A percentile compares a stretch with the other conserved stretches of the same genome.
Conservation (phyloP, 495 filamentous ascomycete species). For the Penicillium paxilli region DNA sequence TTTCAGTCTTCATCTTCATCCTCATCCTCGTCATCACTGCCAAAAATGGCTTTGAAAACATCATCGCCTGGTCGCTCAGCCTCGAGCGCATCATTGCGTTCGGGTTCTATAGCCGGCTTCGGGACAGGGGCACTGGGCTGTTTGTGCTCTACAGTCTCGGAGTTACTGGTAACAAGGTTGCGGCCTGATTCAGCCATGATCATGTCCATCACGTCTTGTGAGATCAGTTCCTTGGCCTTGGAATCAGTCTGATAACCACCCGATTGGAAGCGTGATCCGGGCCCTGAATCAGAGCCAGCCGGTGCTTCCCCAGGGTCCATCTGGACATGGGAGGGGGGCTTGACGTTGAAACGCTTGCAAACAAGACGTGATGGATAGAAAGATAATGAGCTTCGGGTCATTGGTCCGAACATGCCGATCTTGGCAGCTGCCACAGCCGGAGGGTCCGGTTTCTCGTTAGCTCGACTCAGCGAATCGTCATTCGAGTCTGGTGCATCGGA, state of each 20-base stretch:
- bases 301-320: conserved; percentile 50
- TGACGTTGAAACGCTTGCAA: conserved; percentile 91
- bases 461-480: conserved; percentile 51
- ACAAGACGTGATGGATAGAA: conserved; percentile 83
- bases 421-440: conserved; percentile 87
- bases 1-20: conserved; percentile 1
- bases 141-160: conserved; percentile 7
- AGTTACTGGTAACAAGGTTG: conserved; percentile 12
- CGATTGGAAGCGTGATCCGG: conserved; percentile 34
- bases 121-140: conserved; percentile 1
- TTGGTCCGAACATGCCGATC: conserved; percentile 86
- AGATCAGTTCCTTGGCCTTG: conserved; percentile 36
- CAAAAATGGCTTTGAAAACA: conserved; percentile 94
- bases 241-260: conserved; percentile 35
- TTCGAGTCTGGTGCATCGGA: conserved; percentile 43
- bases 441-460: conserved; percentile 65
- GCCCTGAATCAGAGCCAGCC: conserved; percentile 15
- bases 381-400: conserved; percentile 71
- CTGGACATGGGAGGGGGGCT: conserved; percentile 70
- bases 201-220: conserved; percentile 41
- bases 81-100: conserved; percentile 85
- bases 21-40: conserved; percentile 79
- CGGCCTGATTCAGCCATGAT: conserved; percentile 35
- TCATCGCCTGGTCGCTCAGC: conserved; percentile 78
- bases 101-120: conserved; percentile 59